Percentiles rank a stretch among this genome's conserved stretches.
Evolutionary conservation across 2,329 filamentous ascomycete genomes (phyloP).

Genomic region (Talaromyces sp.): DNA sequence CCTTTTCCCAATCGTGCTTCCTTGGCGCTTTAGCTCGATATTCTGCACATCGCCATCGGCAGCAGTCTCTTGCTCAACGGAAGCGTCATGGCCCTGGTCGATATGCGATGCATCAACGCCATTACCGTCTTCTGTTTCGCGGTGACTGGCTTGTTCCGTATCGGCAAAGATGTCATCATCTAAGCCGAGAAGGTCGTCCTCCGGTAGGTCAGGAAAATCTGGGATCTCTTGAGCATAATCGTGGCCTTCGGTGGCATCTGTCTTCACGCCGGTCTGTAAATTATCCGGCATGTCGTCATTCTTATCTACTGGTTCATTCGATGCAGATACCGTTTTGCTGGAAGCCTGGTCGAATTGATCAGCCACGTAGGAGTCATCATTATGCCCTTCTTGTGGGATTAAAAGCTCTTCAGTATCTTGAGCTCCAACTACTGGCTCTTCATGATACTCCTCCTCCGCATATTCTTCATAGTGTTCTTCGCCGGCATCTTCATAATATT

Average conservation of each 20-base stretch:
- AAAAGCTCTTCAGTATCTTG: constrained; percentile 9
- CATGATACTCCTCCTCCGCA: constrained; percentile 11
- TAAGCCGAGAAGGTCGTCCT: constrained; percentile 29
- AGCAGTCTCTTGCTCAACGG: constrained; percentile 23
- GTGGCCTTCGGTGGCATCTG: background rate
- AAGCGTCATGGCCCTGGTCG: constrained; percentile 35
- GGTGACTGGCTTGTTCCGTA: constrained; percentile 16
- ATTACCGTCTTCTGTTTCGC: constrained; percentile 18
- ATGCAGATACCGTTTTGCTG: constrained; percentile 8
- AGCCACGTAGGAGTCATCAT: constrained; percentile 14
- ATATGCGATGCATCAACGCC: constrained; percentile 23
- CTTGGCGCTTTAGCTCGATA: constrained; percentile 15
- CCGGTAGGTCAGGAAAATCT: constrained; percentile 10
- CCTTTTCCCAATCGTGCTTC: constrained; percentile 28
- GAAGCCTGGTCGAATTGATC: constrained; percentile 8
- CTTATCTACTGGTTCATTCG: constrained; percentile 6
- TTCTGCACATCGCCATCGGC: constrained; percentile 19
- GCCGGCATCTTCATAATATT: constrained; percentile 10
- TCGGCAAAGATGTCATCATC: constrained; percentile 31
- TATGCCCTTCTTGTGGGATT: constrained; percentile 7
- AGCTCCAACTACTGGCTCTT: constrained; percentile 15
- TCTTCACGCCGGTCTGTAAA: background rate
- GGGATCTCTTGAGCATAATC: constrained; percentile 16
- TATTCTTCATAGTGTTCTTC: constrained; percentile 17
- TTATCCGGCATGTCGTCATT: constrained; percentile 3